These are phyloP conservation scores for Exophiala calicioides DNA, from an alignment of 2,329 filamentous ascomycete genomes.

Conservation along the genomic window DNA sequence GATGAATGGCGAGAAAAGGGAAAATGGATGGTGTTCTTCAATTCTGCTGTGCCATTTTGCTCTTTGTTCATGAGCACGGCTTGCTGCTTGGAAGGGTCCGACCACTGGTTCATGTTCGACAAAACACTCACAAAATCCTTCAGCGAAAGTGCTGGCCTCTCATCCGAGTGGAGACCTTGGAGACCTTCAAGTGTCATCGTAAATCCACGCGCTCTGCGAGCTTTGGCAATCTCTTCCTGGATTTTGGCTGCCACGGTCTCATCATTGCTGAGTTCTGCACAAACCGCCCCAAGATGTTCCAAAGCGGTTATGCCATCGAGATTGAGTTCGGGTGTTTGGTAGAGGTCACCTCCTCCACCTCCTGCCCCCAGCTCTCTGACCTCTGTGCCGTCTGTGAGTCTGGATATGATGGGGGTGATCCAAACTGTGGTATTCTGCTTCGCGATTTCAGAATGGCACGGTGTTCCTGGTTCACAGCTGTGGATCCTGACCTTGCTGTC, in stretches of 20 bases:
- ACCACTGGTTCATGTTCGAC: constrained; percentile 4
- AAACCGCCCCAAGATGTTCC: constrained; percentile 57
- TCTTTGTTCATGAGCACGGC: neutral
- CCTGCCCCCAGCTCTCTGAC: constrained; percentile 75
- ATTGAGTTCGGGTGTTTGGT: constrained; percentile 67
- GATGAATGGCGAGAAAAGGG: constrained; percentile 91
- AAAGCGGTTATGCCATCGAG: constrained; percentile 52
- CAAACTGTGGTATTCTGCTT: constrained; percentile 61
- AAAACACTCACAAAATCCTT: constrained; percentile 34
- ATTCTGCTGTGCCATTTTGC: neutral
- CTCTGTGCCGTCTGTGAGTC: constrained; percentile 60
- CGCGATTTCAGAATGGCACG: constrained; percentile 46
- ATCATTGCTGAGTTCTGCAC: constrained; percentile 40
- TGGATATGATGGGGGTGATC: constrained; percentile 76
- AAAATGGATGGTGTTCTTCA: constrained; percentile 52
- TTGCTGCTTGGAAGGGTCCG: neutral
- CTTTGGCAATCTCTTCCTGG: constrained; percentile 35
- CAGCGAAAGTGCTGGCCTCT: constrained; percentile 41
- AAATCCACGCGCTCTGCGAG: constrained; percentile 38
- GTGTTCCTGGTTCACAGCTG: constrained; percentile 73
- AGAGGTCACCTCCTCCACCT: constrained; percentile 75
- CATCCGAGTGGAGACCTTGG: constrained; percentile 40
- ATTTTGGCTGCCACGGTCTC: constrained; percentile 33
- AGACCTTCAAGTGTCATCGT: constrained; percentile 41
- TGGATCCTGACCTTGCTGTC: constrained; percentile 68